These are phyloP conservation scores for Stenogyne calaminthoides DNA, from an alignment of 305 asterid genomes.

Conservation along the genomic window DNA sequence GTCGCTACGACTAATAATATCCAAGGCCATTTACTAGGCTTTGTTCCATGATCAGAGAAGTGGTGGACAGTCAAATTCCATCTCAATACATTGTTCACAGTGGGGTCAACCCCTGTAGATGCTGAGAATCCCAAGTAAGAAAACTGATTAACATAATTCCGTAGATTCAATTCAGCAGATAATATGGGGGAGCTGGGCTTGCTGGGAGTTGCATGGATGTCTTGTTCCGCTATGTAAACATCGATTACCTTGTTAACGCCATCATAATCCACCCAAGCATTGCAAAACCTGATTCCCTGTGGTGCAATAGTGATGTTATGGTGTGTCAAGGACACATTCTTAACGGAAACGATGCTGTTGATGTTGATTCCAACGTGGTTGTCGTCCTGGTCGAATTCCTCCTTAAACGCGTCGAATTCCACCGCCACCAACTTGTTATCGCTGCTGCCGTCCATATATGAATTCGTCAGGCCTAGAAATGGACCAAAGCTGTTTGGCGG, in stretches of 20 bases:
- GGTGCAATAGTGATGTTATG: conserved; percentile 38
- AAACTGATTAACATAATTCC: conserved; percentile 39
- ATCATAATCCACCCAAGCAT: conserved; percentile 72
- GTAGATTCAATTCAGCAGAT: conserved; percentile 42
- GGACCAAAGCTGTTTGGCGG: conserved; percentile 36
- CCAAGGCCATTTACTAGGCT: conserved; percentile 13
- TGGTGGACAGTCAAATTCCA: conserved; percentile 71
- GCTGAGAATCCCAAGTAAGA: conserved; percentile 80
- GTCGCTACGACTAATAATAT: conserved; percentile 42
- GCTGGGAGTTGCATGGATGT: conserved; percentile 47
- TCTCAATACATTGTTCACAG: conserved; percentile 57
- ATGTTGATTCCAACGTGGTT: conserved; percentile 43
- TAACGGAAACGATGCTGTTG: conserved; percentile 29
- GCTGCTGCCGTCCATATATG: neutral
- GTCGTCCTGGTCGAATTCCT: conserved; percentile 35
- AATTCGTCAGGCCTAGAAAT: conserved; percentile 41
- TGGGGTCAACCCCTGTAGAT: conserved; percentile 50
- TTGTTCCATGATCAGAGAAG: conserved; percentile 31
- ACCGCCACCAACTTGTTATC: conserved; percentile 33
- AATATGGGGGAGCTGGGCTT: conserved; percentile 48
- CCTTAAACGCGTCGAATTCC: conserved; percentile 41
- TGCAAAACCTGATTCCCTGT: conserved; percentile 37
- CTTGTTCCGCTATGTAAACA: conserved; percentile 57
- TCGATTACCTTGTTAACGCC: conserved; percentile 46
- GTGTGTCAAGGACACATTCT: conserved; percentile 1